phyloP scores from a whole-genome alignment of 345 rosid genomes.

The Populus euphratica region DNA sequence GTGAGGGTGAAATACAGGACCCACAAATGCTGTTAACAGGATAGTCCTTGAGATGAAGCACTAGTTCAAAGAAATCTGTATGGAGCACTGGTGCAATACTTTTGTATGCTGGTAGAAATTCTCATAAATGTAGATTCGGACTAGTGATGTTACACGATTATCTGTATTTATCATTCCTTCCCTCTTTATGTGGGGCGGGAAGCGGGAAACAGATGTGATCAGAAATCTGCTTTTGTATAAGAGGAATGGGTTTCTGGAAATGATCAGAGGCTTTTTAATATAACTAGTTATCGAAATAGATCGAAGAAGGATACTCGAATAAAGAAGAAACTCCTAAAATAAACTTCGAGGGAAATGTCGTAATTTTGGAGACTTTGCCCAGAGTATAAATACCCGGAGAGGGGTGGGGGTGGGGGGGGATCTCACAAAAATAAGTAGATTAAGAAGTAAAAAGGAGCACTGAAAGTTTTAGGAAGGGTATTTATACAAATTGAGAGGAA shows the following conservation, averaged over 20 bases:
- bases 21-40: slow-evolving; percentile 2
- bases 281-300: too few species aligned
- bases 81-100: not conserved
- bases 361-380: too few species aligned
- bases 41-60: not conserved
- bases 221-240: not conserved
- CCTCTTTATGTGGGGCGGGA: not conserved
- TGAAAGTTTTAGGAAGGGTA: too few species aligned
- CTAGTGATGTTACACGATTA: not conserved
- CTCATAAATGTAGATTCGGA: not conserved
- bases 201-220: not conserved
- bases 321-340: too few species aligned
- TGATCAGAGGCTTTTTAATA: not conserved
- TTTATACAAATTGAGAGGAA: too few species aligned
- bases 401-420: too few species aligned
- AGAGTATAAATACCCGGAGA: too few species aligned
- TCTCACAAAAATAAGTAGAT: too few species aligned
- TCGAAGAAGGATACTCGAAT: too few species aligned
- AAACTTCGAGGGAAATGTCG: too few species aligned
- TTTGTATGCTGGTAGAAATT: not conserved
- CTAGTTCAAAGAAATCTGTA: not conserved
- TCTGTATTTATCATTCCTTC: not conserved
- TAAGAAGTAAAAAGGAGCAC: too few species aligned
- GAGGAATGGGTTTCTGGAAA: not conserved
- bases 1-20: not conserved